Conservation (phyloP, 2,329 filamentous ascomycete species). For the Fusarium sp. region DNA sequence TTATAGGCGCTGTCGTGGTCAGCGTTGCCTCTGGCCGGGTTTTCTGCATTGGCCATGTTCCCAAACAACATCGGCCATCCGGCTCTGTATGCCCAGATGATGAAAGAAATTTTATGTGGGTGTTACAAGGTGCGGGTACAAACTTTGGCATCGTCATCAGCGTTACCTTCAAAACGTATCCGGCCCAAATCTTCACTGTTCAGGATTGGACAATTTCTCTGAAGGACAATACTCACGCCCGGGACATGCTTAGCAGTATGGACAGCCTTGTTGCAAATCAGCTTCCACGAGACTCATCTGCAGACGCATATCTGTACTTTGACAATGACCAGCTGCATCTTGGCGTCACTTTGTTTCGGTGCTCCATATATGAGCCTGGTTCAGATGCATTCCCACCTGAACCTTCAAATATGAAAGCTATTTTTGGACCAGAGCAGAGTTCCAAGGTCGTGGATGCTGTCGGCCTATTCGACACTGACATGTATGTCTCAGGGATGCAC, state of each 20-base stretch:
- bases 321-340: slow-evolving; percentile 61
- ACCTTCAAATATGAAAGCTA: slow-evolving; percentile 2
- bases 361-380: slow-evolving; percentile 44
- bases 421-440: slow-evolving; percentile 54
- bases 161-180: slow-evolving; percentile 63
- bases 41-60: slow-evolving; percentile 66
- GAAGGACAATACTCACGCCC: slow-evolving; percentile 46
- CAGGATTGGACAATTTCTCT: slow-evolving; percentile 59
- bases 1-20: slow-evolving; percentile 72
- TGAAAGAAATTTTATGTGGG: slow-evolving; percentile 68
- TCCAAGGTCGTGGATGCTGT: slow-evolving; percentile 60
- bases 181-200: slow-evolving; percentile 57
- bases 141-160: slow-evolving; percentile 71
- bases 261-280: slow-evolving; percentile 54
- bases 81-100: slow-evolving; percentile 59
- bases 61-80: slow-evolving; percentile 57
- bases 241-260: slow-evolving; percentile 56
- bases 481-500: slow-evolving; percentile 72
- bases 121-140: slow-evolving; percentile 69
- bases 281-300: slow-evolving; percentile 61
- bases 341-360: slow-evolving; percentile 65
- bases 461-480: slow-evolving; percentile 69
- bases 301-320: slow-evolving; percentile 69
- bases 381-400: slow-evolving; percentile 16
- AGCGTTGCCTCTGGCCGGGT: slow-evolving; percentile 62